Evolutionary conservation across 371 early-diverging fungal species (phyloP).

Genomic region (Actinomucor elegans): DNA sequence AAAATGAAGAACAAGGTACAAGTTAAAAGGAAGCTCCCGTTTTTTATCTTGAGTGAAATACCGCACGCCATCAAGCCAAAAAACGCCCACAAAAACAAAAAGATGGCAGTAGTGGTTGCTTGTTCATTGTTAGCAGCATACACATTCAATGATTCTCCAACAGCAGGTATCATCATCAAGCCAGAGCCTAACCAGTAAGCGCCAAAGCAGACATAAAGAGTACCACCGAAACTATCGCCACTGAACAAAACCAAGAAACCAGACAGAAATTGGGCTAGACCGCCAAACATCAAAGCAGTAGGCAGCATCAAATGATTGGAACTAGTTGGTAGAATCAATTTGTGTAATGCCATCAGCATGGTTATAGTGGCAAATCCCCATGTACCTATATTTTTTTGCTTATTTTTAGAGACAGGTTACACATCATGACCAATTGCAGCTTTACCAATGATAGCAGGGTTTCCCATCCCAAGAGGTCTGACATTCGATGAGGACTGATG

Average conservation of each 20-base stretch:
- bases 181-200: slow-evolving; percentile 17
- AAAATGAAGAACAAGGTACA: slow-evolving; percentile 35
- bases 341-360: slow-evolving; percentile 13
- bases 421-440: too few species aligned
- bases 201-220: slow-evolving; percentile 42
- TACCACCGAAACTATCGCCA: slow-evolving; percentile 41
- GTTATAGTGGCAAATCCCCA: slow-evolving; percentile 15
- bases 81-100: slow-evolving; percentile 36
- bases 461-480: slow-evolving; percentile 9
- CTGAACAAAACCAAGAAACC: slow-evolving; percentile 37
- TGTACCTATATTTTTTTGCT: not conserved
- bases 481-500: too few species aligned
- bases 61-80: slow-evolving; percentile 25
- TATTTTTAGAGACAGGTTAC: not conserved
- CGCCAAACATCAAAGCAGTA: slow-evolving; percentile 13
- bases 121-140: slow-evolving; percentile 26
- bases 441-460: slow-evolving; percentile 14
- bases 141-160: slow-evolving; percentile 28
- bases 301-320: slow-evolving; percentile 12
- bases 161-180: slow-evolving; percentile 29
- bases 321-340: slow-evolving; percentile 8
- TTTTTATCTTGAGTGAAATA: slow-evolving; percentile 35
- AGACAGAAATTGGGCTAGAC: slow-evolving; percentile 30
- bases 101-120: slow-evolving; percentile 27
- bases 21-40: slow-evolving; percentile 27